phyloP scores from a whole-genome alignment of 441 rosid genomes.

The Populus hybrid region DNA sequence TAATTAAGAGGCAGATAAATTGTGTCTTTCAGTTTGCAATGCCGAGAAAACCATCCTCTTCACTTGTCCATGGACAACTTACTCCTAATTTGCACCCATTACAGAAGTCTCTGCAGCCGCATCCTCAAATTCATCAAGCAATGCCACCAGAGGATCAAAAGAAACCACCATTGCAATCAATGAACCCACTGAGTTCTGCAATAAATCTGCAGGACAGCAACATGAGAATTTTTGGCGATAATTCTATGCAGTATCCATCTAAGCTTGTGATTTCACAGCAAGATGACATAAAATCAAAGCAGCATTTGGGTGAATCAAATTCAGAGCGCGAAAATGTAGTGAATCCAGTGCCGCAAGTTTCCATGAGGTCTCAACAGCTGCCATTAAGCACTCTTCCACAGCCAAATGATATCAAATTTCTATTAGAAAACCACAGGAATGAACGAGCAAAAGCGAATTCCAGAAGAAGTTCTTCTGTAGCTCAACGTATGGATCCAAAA shows the following conservation, averaged over 20 bases:
- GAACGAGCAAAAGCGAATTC: background rate
- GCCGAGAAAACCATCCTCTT: background rate
- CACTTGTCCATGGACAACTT: background rate
- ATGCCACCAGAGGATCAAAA: background rate
- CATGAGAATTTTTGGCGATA: background rate
- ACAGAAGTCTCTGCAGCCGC: background rate
- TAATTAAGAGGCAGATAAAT: background rate
- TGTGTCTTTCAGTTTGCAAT: background rate
- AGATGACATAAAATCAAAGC: background rate
- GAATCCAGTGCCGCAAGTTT: background rate
- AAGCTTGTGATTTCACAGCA: background rate
- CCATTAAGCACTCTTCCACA: background rate
- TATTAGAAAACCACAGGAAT: too few relatives aligned
- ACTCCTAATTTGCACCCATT: background rate
- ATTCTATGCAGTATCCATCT: background rate
- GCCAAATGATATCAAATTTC: background rate
- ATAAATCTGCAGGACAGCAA: background rate
- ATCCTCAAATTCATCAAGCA: background rate
- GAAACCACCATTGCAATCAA: background rate
- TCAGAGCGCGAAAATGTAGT: background rate
- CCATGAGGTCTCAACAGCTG: background rate
- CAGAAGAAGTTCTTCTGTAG: background rate
- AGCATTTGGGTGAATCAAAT: background rate
- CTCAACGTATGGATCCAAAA: background rate
- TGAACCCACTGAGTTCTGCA: background rate